Evolutionary conservation across 2,329 filamentous ascomycete genomes (phyloP).

Genomic region (Fusarium duplospermum): DNA sequence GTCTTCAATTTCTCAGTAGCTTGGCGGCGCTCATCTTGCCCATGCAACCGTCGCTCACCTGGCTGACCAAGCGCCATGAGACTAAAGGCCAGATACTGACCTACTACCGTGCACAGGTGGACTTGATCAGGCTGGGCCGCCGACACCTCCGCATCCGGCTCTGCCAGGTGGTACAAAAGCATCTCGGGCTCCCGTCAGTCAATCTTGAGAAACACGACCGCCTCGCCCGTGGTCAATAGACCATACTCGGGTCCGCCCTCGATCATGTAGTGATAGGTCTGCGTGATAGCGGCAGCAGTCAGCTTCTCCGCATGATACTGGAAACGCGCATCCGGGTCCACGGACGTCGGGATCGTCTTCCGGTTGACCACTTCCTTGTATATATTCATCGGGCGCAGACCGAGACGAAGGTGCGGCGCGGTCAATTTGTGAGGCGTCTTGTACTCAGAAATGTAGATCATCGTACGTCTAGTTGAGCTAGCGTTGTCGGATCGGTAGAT

Average conservation of each 20-base stretch:
- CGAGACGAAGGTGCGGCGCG: slow-evolving; percentile 53
- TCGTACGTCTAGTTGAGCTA: neutral
- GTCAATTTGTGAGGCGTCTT: slow-evolving; percentile 61
- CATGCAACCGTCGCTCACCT: neutral
- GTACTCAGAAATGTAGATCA: slow-evolving; percentile 52
- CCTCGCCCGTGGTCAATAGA: too few species aligned
- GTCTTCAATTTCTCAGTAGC: neutral
- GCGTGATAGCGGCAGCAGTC: too few species aligned
- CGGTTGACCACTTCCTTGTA: slow-evolving; percentile 49
- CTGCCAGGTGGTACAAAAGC: too few species aligned
- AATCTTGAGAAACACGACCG: too few species aligned
- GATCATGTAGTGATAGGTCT: too few species aligned
- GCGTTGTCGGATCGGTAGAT: slow-evolving; percentile 18
- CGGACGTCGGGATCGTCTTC: slow-evolving; percentile 41
- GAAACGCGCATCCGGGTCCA: slow-evolving; percentile 43
- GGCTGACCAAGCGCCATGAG: neutral
- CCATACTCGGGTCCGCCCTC: too few species aligned
- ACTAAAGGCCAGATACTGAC: neutral
- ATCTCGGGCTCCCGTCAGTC: too few species aligned
- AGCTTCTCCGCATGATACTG: neutral
- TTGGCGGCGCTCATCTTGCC: neutral
- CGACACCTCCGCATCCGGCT: too few species aligned
- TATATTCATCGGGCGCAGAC: slow-evolving; percentile 56
- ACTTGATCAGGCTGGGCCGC: neutral
- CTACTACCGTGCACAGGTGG: neutral